Percentiles rank a stretch among this genome's conserved stretches.
phyloP scores from a whole-genome alignment of 2,329 filamentous ascomycete genomes.

The Acarospora socialis region DNA sequence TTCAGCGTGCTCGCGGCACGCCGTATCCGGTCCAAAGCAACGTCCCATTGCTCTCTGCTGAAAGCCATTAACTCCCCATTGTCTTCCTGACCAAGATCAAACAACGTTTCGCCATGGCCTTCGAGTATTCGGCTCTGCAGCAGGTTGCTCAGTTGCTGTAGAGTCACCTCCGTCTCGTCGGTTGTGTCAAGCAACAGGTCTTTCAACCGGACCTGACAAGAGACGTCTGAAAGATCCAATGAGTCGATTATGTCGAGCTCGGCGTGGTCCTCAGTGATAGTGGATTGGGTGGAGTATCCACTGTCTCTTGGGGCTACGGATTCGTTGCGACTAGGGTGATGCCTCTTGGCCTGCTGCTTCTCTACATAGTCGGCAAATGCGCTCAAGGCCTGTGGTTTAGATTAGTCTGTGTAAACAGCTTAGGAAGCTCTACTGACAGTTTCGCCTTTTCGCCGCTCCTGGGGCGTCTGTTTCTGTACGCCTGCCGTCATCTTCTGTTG shows the following conservation, averaged over 20 bases:
- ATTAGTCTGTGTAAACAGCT: constrained; percentile 4
- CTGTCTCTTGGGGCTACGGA: constrained; percentile 27
- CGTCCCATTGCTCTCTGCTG: constrained; percentile 58
- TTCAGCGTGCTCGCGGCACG: constrained; percentile 49
- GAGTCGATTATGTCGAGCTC: constrained; percentile 83
- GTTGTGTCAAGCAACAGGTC: constrained; percentile 53
- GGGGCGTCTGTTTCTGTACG: constrained; percentile 46
- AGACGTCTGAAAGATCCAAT: constrained; percentile 56
- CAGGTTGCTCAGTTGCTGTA: constrained; percentile 49
- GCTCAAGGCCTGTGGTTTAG: constrained; percentile 52
- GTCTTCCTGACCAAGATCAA: constrained; percentile 85
- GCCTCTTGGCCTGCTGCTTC: constrained; percentile 59
- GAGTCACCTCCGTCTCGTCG: constrained; percentile 42
- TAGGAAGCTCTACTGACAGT: constrained; percentile 44
- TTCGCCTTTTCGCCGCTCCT: constrained; percentile 80
- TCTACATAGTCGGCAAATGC: constrained; percentile 98
- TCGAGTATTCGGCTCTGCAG: constrained; percentile 60
- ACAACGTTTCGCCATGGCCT: constrained; percentile 76
- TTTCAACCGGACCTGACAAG: constrained; percentile 54
- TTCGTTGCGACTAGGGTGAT: constrained; percentile 23
- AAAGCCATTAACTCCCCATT: constrained; percentile 75
- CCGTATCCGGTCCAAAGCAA: constrained; percentile 51
- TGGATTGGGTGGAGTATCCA: constrained; percentile 25
- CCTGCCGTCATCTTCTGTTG: constrained; percentile 24
- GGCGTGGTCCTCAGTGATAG: constrained; percentile 52